Percentiles rank a stretch among this genome's conserved stretches.
These are phyloP conservation scores for Clarireedia monteithiana DNA, from an alignment of 2,329 filamentous ascomycete genomes.

Conservation along the genomic window DNA sequence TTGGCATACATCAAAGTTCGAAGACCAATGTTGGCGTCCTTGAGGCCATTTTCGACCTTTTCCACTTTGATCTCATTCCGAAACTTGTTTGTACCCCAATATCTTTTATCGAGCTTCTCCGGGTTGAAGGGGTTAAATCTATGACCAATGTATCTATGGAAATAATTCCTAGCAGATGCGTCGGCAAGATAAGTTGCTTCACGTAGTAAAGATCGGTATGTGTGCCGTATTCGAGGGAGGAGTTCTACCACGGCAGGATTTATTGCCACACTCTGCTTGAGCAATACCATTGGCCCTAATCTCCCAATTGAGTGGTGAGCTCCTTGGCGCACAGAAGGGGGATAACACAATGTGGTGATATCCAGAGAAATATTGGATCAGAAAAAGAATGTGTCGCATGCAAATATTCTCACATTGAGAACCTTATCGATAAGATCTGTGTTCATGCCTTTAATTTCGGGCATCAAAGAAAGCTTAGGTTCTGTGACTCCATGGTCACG, in stretches of 20 bases:
- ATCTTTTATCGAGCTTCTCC: neutral
- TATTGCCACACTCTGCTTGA: too few species aligned
- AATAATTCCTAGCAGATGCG: slow-evolving; percentile 38
- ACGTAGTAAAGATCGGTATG: slow-evolving; percentile 53
- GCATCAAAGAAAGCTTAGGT: too few species aligned
- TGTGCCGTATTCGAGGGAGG: slow-evolving; percentile 25
- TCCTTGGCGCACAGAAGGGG: too few species aligned
- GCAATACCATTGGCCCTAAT: too few species aligned
- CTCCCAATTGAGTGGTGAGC: too few species aligned
- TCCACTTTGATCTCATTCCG: neutral
- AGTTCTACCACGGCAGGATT: neutral
- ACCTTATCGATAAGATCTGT: too few species aligned
- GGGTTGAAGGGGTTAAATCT: slow-evolving; percentile 35
- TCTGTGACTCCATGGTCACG: too few species aligned
- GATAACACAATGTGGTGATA: too few species aligned
- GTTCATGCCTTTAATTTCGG: too few species aligned
- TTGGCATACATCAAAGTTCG: slow-evolving; percentile 46
- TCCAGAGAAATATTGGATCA: too few species aligned
- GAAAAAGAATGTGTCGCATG: too few species aligned
- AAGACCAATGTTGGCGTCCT: slow-evolving; percentile 36
- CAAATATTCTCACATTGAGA: too few species aligned
- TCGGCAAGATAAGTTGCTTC: slow-evolving; percentile 52
- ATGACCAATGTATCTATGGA: slow-evolving; percentile 36
- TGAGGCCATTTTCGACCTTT: slow-evolving; percentile 20
- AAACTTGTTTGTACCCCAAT: slow-evolving; percentile 4